Conservation (phyloP, 495 filamentous ascomycete species). For the Aspergillus haitiensis region DNA sequence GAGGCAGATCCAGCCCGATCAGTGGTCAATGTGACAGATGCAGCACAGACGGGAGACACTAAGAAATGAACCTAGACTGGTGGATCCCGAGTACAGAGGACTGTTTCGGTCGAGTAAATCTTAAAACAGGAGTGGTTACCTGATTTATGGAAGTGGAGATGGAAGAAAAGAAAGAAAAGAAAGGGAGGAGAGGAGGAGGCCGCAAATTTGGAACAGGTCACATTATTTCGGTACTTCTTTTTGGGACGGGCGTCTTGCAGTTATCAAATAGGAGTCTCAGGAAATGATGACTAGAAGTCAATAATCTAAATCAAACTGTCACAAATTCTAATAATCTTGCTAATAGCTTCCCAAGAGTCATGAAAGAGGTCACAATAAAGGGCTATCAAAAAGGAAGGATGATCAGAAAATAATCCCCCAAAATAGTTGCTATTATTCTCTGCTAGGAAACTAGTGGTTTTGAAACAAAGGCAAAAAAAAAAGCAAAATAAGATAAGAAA, state of each 20-base stretch:
- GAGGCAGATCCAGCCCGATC: conserved; percentile 3
- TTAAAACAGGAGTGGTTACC: no score
- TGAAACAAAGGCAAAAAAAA: no score
- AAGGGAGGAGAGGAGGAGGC: neutral
- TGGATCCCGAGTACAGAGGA: neutral
- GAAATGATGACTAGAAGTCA: no score
- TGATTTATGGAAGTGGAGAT: neutral
- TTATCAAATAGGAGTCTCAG: neutral
- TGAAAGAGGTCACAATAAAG: no score
- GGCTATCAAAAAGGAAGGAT: no score
- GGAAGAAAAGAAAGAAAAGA: neutral
- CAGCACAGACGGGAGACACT: conserved; percentile 8
- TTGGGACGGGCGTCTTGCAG: neutral
- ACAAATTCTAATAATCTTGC: no score
- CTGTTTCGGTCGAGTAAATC: neutral
- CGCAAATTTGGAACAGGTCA: conserved; percentile 13
- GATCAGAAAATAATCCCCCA: no score
- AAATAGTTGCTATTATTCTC: no score
- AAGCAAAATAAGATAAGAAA: no score
- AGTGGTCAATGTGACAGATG: conserved; percentile 20
- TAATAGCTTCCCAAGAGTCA: no score
- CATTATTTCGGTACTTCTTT: conserved; percentile 4
- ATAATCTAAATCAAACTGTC: no score
- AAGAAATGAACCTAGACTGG: conserved; percentile 6
- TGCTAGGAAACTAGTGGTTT: no score